Evolutionary conservation across 352 stramenopile genomes (phyloP), one percentile per base, ranked within the genome.

Genomic region (Globisporangium heterothallicum): DNA sequence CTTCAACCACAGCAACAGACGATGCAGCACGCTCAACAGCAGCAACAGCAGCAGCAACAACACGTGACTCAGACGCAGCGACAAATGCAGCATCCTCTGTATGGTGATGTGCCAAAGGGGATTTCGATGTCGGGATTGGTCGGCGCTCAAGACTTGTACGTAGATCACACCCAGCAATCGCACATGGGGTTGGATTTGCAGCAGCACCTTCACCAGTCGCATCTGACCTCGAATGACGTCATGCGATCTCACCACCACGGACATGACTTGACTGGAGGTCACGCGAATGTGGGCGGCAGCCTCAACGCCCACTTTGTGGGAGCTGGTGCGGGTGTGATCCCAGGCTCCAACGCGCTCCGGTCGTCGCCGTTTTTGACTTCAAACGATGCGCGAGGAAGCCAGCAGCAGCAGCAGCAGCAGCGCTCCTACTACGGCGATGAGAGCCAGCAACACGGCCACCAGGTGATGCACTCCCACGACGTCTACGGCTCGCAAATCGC

Each of bases 161-260:
- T 58, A 14, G 60, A 68, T 52, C 60, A 68, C 41, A 59, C 30
- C 16, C 70, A 80, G 42, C 70, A 80, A 41, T 57, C 70, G 35
- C 70, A 77, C 35, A 75, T 80, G 62, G 62, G 70, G 9, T 76
- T 83, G 57, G 70, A 83, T 21, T 73, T 83, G 57, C 72, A 64
- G 35, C 61, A 83, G 42, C 55, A 61, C 18, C 30, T 53, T 16
- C 56, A 62, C 30, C 48, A 44, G 14, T 49, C 56, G 25, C 56
- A 62, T 16, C 32, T 62, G n/a, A 36, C 25, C 4, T 27, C 56
- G 2, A 22, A 14, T 14, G 72, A 80, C 30, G 67, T 80, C 18
- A 64, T 74, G 48, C 67, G 72, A 5, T 64, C 75, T 27, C 72
- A 79, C 40, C 63, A 78, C 22, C 47, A 47, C 50, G n/a, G 46